Percentiles rank a stretch among this genome's conserved stretches.
These are phyloP conservation scores for Penicillium daleae DNA, from an alignment of 495 filamentous ascomycete genomes.

Conservation along the genomic window DNA sequence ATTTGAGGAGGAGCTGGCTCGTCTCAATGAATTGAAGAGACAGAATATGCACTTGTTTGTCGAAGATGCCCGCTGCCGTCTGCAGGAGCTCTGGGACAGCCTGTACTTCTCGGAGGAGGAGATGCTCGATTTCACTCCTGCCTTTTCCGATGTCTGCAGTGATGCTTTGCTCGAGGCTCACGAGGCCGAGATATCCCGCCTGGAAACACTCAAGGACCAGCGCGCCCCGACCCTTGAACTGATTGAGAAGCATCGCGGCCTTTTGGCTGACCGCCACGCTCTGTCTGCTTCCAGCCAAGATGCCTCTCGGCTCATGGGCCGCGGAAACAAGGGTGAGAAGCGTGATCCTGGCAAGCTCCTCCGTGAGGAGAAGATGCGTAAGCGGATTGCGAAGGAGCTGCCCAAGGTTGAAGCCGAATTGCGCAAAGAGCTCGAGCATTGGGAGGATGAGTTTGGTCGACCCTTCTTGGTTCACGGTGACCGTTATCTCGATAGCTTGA, in stretches of 20 bases:
- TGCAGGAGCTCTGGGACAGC: slow-evolving; percentile 93
- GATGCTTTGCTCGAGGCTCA: slow-evolving; percentile 89
- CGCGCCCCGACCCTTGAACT: slow-evolving; percentile 80
- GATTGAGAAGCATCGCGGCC: slow-evolving; percentile 79
- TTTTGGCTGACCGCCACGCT: slow-evolving; percentile 86
- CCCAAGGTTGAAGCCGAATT: slow-evolving; percentile 88
- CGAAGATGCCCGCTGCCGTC: slow-evolving; percentile 84
- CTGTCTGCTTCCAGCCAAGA: slow-evolving; percentile 88
- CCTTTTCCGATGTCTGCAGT: slow-evolving; percentile 79
- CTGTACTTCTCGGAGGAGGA: slow-evolving; percentile 96
- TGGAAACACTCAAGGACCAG: slow-evolving; percentile 85
- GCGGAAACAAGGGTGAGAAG: slow-evolving; percentile 85
- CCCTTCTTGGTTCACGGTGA: slow-evolving; percentile 92
- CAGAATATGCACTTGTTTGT: slow-evolving; percentile 95
- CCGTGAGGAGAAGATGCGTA: slow-evolving; percentile 97
- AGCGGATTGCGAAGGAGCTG: slow-evolving; percentile 91
- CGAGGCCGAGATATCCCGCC: slow-evolving; percentile 81
- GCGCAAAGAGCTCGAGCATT: slow-evolving; percentile 76
- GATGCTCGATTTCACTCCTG: slow-evolving; percentile 95
- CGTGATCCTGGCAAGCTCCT: slow-evolving; percentile 94
- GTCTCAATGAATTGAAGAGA: slow-evolving; percentile 88
- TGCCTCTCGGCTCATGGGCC: slow-evolving; percentile 86
- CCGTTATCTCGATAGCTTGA: slow-evolving; percentile 80
- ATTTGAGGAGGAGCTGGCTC: slow-evolving; percentile 84
- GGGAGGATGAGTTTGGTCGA: slow-evolving; percentile 92